Evolutionary conservation across 2,329 filamentous ascomycete species (phyloP).

Genomic region (Botryotinia convoluta): DNA sequence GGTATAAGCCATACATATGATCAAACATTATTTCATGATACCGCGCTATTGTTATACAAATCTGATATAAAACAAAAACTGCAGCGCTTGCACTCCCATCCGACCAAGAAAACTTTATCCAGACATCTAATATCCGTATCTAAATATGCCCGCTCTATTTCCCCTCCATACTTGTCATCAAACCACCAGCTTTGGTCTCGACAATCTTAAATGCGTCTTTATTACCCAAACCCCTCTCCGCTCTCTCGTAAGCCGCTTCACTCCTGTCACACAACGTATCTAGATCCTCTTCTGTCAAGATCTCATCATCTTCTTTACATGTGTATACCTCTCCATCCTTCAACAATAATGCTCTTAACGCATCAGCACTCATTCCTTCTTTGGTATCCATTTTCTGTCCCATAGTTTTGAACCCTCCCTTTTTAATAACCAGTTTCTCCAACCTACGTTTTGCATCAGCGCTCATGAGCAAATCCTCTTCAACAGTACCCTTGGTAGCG

Average conservation of each 20-base stretch:
- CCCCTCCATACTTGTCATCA: slow-evolving; percentile 33
- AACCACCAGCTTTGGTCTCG: slow-evolving; percentile 62
- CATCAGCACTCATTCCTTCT: slow-evolving; percentile 55
- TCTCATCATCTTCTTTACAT: slow-evolving; percentile 56
- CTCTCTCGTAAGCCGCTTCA: slow-evolving; percentile 62
- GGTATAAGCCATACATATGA: neutral
- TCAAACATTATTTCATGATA: slow-evolving; percentile 3
- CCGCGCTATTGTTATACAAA: neutral
- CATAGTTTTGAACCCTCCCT: slow-evolving; percentile 77
- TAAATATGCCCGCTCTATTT: slow-evolving; percentile 10
- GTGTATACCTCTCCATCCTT: slow-evolving; percentile 69
- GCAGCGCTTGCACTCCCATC: neutral
- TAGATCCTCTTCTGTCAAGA: slow-evolving; percentile 75
- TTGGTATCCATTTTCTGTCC: slow-evolving; percentile 57
- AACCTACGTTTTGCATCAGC: slow-evolving; percentile 89
- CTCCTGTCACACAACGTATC: slow-evolving; percentile 71
- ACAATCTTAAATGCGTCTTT: slow-evolving; percentile 73
- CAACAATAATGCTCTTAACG: slow-evolving; percentile 59
- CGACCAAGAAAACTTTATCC: neutral
- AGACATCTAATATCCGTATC: neutral
- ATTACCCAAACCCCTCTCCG: slow-evolving; percentile 74
- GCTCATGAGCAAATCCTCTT: slow-evolving; percentile 80
- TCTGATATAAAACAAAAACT: neutral
- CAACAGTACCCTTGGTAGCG: slow-evolving; percentile 88
- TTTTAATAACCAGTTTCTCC: slow-evolving; percentile 93